These are phyloP conservation scores for Eragrostis tef DNA, from an alignment of 202 grass and related monocot species.

Conservation along the genomic window DNA sequence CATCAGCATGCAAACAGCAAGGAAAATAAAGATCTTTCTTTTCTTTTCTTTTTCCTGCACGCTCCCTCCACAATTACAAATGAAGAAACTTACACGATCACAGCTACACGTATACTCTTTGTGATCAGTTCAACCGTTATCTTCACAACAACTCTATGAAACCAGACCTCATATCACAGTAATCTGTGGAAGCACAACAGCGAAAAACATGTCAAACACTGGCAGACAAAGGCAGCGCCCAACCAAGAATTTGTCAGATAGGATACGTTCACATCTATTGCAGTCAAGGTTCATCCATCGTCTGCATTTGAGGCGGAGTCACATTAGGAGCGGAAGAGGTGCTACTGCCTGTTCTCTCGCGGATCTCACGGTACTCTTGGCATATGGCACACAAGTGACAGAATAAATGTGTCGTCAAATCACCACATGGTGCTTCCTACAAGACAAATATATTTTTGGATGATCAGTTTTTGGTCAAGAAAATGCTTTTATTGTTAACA, in stretches of 20 bases:
- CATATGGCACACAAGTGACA: slow-evolving; percentile 92
- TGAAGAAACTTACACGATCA: slow-evolving; percentile 11
- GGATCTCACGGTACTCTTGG: slow-evolving; percentile 93
- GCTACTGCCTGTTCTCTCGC: slow-evolving; percentile 53
- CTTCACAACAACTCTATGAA: slow-evolving; percentile 39
- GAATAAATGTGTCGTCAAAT: slow-evolving; percentile 85
- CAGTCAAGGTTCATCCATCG: slow-evolving; percentile 62
- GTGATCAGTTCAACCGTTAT: background rate
- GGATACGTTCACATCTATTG: slow-evolving; percentile 7
- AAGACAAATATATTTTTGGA: slow-evolving; percentile 28
- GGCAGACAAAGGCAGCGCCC: background rate
- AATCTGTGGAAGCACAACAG: slow-evolving; percentile 30
- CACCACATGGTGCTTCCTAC: slow-evolving; percentile 82
- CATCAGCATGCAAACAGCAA: background rate
- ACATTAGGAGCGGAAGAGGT: slow-evolving; percentile 41
- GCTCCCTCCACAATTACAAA: background rate
- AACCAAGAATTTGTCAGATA: slow-evolving; percentile 30
- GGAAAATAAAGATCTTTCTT: background rate
- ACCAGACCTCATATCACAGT: background rate
- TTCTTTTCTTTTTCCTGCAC: background rate
- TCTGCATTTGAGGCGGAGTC: slow-evolving; percentile 67
- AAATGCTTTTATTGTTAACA: background rate
- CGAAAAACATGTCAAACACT: background rate
- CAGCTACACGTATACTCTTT: slow-evolving; percentile 7
- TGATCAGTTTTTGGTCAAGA: background rate